Evolutionary conservation across 805 yeast species (phyloP).

Genomic region (Yarrowia sp.): DNA sequence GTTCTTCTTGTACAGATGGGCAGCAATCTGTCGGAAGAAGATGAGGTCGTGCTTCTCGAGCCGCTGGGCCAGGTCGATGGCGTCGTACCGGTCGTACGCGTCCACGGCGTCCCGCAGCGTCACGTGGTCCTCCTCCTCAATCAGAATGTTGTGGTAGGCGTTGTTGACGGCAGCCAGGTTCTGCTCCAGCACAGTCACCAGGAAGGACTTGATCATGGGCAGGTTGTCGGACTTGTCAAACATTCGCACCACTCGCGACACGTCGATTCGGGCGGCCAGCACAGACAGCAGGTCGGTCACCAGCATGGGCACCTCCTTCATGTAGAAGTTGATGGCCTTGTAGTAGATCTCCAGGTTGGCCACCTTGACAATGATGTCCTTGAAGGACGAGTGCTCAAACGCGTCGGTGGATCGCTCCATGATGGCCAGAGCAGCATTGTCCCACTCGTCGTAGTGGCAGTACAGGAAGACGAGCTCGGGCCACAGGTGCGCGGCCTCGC

Average conservation of each 20-base stretch:
- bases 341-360: conserved; percentile 95
- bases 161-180: conserved; percentile 90
- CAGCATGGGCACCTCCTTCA: conserved; percentile 88
- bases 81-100: conserved; percentile 88
- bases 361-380: conserved; percentile 92
- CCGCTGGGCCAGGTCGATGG: conserved; percentile 88
- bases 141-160: conserved; percentile 93
- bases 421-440: conserved; percentile 95
- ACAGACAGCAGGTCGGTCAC: conserved; percentile 85
- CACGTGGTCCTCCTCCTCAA: conserved; percentile 96
- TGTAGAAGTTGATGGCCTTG: conserved; percentile 94
- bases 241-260: conserved; percentile 92
- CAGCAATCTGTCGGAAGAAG: conserved; percentile 96
- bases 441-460: conserved; percentile 99
- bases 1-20: conserved; percentile 89
- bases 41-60: conserved; percentile 89
- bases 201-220: conserved; percentile 94
- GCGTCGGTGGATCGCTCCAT: conserved; percentile 93
- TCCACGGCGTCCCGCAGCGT: conserved; percentile 87
- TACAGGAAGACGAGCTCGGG: conserved; percentile 94
- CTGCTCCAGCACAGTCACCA: conserved; percentile 87
- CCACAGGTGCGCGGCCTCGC: conserved; percentile 94
- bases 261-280: conserved; percentile 86
- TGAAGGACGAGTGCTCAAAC: conserved; percentile 91
- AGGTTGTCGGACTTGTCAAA: conserved; percentile 94